These are phyloP conservation scores for Globisporangium polare DNA, from an alignment of 352 stramenopile species.

Conservation along the genomic window DNA sequence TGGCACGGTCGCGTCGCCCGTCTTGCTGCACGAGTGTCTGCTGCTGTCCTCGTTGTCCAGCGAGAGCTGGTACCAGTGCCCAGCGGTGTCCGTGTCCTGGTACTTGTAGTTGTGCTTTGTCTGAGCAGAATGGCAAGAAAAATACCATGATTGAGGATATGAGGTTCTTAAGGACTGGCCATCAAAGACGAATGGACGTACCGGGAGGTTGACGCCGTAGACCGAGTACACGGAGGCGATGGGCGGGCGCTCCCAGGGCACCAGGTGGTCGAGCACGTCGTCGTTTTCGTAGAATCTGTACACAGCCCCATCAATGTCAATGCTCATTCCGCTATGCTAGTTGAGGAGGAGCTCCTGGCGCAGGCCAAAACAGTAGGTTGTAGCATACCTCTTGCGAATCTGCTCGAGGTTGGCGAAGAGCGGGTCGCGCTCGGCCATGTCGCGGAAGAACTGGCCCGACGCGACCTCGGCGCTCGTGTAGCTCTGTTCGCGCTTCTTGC, in stretches of 20 bases:
- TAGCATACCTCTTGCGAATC: slow-evolving; percentile 36
- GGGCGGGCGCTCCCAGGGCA: slow-evolving; percentile 60
- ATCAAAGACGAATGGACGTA: slow-evolving; percentile 15
- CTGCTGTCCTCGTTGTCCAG: slow-evolving; percentile 44
- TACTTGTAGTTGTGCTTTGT: slow-evolving; percentile 76
- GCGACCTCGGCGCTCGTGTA: slow-evolving; percentile 71
- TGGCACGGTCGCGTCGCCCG: slow-evolving; percentile 64
- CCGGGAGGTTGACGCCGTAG: slow-evolving; percentile 75
- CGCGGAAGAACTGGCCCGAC: slow-evolving; percentile 61
- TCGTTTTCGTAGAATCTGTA: slow-evolving; percentile 65
- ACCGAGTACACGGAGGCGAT: slow-evolving; percentile 74
- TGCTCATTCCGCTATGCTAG: neutral
- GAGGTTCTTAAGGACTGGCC: neutral
- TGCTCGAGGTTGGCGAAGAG: slow-evolving; percentile 60
- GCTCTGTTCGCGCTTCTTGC: slow-evolving; percentile 28
- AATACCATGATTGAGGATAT: neutral
- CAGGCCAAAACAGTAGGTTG: neutral
- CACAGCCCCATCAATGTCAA: neutral
- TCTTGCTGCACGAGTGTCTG: slow-evolving; percentile 59
- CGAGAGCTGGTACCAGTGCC: slow-evolving; percentile 63
- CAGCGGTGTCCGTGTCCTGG: slow-evolving; percentile 38
- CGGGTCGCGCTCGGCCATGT: slow-evolving; percentile 59
- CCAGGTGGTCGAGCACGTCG: slow-evolving; percentile 50
- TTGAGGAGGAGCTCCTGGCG: neutral
- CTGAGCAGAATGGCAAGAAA: slow-evolving; percentile 15